These are phyloP conservation scores for Trichoderma simmonsii DNA, from an alignment of 2,329 filamentous ascomycete species.

Conservation along the genomic window DNA sequence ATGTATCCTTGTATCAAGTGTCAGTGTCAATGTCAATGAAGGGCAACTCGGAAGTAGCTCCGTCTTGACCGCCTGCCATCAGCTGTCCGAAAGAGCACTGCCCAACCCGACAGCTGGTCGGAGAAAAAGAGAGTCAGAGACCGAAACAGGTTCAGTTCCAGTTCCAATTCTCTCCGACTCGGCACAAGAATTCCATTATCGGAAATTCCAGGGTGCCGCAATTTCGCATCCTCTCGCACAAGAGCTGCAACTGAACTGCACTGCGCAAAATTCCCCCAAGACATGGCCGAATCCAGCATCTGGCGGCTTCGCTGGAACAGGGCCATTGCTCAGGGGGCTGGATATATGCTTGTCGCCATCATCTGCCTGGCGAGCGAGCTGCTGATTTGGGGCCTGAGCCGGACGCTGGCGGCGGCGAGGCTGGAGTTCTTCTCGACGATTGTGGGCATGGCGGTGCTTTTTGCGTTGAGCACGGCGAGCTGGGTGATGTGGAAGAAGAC, in stretches of 20 bases:
- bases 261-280: background rate
- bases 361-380: conserved; percentile 43
- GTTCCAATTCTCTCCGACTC: background rate
- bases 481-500: conserved; percentile 20
- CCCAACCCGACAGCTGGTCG: conserved; percentile 7
- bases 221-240: background rate
- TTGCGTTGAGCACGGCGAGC: conserved; percentile 33
- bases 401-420: conserved; percentile 30
- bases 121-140: background rate
- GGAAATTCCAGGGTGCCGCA: background rate
- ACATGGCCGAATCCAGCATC: conserved; percentile 13
- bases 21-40: conserved; percentile 1
- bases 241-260: background rate
- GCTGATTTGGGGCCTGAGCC: conserved; percentile 44
- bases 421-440: conserved; percentile 48
- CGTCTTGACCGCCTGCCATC: conserved; percentile 20
- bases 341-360: conserved; percentile 33
- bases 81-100: conserved; percentile 29
- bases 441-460: conserved; percentile 44
- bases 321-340: conserved; percentile 13
- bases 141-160: background rate
- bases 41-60: conserved; percentile 27
- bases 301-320: conserved; percentile 21
- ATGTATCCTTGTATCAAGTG: background rate
- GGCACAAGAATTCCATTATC: background rate